Evolutionary conservation across 129 eudicot genomes (phyloP), one percentile per base, ranked within the genome.

Genomic region (Ambrosia trifida): DNA sequence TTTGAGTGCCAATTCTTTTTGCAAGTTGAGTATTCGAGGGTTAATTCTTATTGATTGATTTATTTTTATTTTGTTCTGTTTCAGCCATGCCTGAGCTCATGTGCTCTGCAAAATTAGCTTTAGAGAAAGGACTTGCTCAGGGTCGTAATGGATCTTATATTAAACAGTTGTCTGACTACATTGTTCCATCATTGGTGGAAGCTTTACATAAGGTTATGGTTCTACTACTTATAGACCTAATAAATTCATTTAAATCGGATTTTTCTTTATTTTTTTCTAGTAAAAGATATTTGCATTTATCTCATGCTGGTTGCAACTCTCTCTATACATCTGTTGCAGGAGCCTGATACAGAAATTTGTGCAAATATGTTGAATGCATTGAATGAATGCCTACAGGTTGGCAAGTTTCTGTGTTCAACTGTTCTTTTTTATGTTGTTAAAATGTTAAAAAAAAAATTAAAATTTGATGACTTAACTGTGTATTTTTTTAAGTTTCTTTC

Each of bases 51-150:
- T 40, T 40, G 7, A 40, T 40, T 40, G 7, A 40, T 6, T 7
- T 40, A 40, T 40, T 40, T 40, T 40, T 7, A 7, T 40, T 7
- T 24, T 24, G 28, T 40, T 7, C 44, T 40, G 44, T 40, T 77
- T 3, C 77, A 95, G 99, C 99, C 70, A 95, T 95, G 99, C 99
- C 99, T 19, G 99, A 95, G 83, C 74, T 95, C 16, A 68, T 95
- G 76, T 86, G 91, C 3, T 95, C 99, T 73, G 96, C 99, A 28
- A 95, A 95, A 58, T 77, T 95, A 78, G 99, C 99, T 11, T 80
- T 95, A 53, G 99, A 88, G 88, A 95, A 95, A 80, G 99, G 99
- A 73, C 87, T 90, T 67, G 95, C 99, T 78, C 99, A 86, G 73
- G 97, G 97, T 57, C 93, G 99, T 70, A 83, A 88, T 73, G 97